Evolutionary conservation across 768 basidiomycete species (phyloP).

Genomic region (Mycena chlorophos): DNA sequence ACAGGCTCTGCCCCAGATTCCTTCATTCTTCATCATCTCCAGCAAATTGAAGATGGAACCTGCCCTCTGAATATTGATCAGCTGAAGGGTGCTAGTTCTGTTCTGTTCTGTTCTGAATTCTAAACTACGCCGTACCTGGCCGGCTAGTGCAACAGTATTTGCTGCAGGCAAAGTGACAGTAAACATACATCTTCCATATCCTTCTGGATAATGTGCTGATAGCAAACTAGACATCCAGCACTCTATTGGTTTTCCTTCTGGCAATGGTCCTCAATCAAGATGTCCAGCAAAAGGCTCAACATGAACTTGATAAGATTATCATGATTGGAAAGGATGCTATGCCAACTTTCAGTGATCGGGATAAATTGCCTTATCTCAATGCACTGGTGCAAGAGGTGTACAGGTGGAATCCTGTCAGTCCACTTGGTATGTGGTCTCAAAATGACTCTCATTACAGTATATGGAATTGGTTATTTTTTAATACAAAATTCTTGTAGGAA

Average conservation of each 20-base stretch:
- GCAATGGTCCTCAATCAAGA: constrained; percentile 31
- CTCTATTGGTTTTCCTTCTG: constrained; percentile 20
- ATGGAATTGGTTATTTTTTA: no score
- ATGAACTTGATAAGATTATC: constrained; percentile 28
- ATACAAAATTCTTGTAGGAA: no score
- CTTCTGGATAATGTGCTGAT: background rate
- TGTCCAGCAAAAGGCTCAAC: constrained; percentile 23
- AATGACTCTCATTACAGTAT: no score
- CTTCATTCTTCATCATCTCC: background rate
- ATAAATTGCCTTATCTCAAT: constrained; percentile 22
- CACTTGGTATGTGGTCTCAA: no score
- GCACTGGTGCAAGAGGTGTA: constrained; percentile 19
- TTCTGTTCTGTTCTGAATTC: no score
- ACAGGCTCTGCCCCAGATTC: background rate
- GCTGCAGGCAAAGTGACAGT: background rate
- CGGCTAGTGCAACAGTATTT: background rate
- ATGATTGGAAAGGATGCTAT: constrained; percentile 24
- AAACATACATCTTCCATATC: no score
- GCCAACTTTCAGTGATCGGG: constrained; percentile 18
- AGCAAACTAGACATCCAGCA: background rate
- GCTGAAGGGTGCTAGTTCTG: no score
- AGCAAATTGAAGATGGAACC: background rate
- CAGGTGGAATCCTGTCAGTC: background rate
- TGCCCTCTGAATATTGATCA: background rate
- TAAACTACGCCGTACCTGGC: no score